These are phyloP conservation scores for Adansonia grandidieri DNA, from an alignment of 441 rosid species.

Conservation along the genomic window DNA sequence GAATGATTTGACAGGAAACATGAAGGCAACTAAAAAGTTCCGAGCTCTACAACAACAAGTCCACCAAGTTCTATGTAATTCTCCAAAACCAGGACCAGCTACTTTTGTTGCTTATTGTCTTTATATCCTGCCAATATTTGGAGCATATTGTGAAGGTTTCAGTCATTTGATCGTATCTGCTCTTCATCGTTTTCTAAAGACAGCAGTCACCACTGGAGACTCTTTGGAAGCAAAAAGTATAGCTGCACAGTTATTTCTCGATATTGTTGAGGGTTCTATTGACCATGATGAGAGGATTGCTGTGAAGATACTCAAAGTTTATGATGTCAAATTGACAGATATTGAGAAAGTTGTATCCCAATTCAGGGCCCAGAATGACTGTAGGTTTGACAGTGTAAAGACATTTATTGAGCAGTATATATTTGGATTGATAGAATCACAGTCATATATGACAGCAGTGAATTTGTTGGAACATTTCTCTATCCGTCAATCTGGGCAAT, in stretches of 20 bases:
- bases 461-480: slow-evolving; percentile 78
- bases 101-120: slow-evolving; percentile 70
- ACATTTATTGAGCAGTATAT: slow-evolving; percentile 65
- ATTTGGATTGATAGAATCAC: slow-evolving; percentile 53
- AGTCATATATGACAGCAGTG: slow-evolving; percentile 78
- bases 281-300: slow-evolving; percentile 64
- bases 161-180: slow-evolving; percentile 84
- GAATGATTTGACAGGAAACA: slow-evolving; percentile 54
- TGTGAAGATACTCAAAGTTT: slow-evolving; percentile 61
- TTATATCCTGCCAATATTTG: slow-evolving; percentile 70
- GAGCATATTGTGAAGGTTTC: slow-evolving; percentile 71
- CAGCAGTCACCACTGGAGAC: slow-evolving; percentile 43
- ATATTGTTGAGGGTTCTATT: slow-evolving; percentile 51
- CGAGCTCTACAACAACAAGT: slow-evolving; percentile 76
- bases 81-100: slow-evolving; percentile 77
- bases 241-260: slow-evolving; percentile 63
- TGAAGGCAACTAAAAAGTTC: slow-evolving; percentile 74
- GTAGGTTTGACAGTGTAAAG: slow-evolving; percentile 41
- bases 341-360: slow-evolving; percentile 55
- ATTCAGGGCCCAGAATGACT: slow-evolving; percentile 36
- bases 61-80: slow-evolving; percentile 54
- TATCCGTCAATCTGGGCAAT: slow-evolving; percentile 68
- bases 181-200: slow-evolving; percentile 64
- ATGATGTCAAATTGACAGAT: slow-evolving; percentile 56
- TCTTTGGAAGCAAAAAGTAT: slow-evolving; percentile 53